A percentile compares a stretch with the other conserved stretches of the same genome.
Evolutionary conservation across 345 rosid species (phyloP).

Genomic region (Mangifera indica): DNA sequence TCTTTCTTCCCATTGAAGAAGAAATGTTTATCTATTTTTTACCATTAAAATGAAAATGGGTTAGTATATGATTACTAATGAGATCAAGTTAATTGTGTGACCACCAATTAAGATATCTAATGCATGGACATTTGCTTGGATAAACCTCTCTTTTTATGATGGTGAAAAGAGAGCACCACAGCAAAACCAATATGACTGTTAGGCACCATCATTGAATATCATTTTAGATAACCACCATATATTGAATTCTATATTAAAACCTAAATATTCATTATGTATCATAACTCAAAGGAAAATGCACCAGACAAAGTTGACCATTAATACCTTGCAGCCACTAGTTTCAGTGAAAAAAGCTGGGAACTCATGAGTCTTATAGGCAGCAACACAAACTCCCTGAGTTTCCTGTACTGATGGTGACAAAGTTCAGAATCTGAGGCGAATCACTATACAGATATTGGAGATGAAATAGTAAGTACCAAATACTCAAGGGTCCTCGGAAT

Average conservation of each 20-base stretch:
- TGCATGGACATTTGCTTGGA: too few species aligned
- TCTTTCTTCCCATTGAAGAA: too few species aligned
- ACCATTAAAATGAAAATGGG: too few species aligned
- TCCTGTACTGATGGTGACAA: constrained; percentile 47
- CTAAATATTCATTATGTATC: too few species aligned
- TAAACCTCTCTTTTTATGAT: too few species aligned
- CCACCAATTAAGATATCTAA: too few species aligned
- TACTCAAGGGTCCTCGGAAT: constrained; percentile 95
- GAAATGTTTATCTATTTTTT: not conserved
- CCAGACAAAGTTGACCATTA: not conserved
- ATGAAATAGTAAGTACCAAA: constrained; percentile 46
- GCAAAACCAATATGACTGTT: not conserved
- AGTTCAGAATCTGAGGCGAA: constrained; percentile 8
- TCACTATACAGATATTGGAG: not conserved
- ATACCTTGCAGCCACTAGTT: constrained; percentile 64
- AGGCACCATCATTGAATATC: not conserved
- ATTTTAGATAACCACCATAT: not conserved
- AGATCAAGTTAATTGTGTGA: too few species aligned
- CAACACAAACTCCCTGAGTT: constrained; percentile 94
- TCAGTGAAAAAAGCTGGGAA: constrained; percentile 94
- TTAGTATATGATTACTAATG: too few species aligned
- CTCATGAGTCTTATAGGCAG: constrained; percentile 73
- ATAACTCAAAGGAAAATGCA: constrained; percentile 7
- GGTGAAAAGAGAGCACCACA: not conserved
- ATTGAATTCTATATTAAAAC: not conserved